phyloP scores from a whole-genome alignment of 1,139 yeast species.

The Zygosaccharomyces sapae region DNA sequence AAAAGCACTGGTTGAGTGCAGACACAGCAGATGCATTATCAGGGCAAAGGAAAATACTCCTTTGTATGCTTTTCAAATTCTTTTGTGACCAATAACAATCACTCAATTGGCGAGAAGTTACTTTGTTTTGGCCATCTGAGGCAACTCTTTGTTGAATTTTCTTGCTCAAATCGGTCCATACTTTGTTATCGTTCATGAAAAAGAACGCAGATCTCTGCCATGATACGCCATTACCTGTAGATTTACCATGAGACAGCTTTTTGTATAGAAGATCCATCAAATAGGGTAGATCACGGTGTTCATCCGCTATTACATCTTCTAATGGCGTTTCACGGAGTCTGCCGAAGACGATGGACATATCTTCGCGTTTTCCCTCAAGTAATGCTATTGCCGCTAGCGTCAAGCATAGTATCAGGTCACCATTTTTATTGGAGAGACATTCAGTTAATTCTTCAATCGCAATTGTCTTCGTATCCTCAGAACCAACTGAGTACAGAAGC shows the following conservation, averaged over 20 bases:
- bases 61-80: constrained; percentile 51
- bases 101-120: constrained; percentile 51
- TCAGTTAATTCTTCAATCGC: constrained; percentile 70
- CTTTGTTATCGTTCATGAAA: constrained; percentile 63
- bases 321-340: constrained; percentile 57
- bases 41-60: constrained; percentile 53
- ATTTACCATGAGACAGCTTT: neutral
- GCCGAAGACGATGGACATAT: constrained; percentile 58
- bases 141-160: constrained; percentile 55
- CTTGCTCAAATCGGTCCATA: constrained; percentile 63
- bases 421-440: constrained; percentile 59
- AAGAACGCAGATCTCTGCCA: constrained; percentile 72
- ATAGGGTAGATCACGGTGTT: constrained; percentile 53
- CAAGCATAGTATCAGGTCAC: constrained; percentile 60
- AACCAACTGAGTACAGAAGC: constrained; percentile 68
- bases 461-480: constrained; percentile 71
- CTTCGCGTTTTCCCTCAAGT: constrained; percentile 47
- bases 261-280: constrained; percentile 42
- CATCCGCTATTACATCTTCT: constrained; percentile 47
- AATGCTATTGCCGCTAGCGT: constrained; percentile 79
- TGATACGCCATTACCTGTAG: constrained; percentile 23
- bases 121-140: constrained; percentile 39
- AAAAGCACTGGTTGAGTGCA: constrained; percentile 32
- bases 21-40: constrained; percentile 33
- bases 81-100: constrained; percentile 47